A percentile compares a stretch with the other conserved stretches of the same genome.
phyloP scores from a whole-genome alignment of 2,329 filamentous ascomycete species.

The Moelleriella libera region DNA sequence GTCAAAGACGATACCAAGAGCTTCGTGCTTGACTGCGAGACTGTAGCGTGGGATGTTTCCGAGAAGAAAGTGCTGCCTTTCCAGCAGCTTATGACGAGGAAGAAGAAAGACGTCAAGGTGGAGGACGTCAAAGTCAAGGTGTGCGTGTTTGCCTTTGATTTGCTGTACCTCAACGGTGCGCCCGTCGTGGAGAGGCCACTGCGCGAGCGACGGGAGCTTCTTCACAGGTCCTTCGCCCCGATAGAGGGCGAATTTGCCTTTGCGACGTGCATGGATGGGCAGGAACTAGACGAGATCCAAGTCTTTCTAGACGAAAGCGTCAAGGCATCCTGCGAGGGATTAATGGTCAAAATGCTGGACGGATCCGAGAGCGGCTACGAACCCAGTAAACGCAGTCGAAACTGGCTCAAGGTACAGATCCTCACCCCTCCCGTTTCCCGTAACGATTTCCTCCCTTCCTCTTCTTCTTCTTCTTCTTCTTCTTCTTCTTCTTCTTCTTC shows the following conservation, averaged over 20 bases:
- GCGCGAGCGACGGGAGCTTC: slow-evolving; percentile 65
- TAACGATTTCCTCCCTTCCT: no score
- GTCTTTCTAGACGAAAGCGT: slow-evolving; percentile 85
- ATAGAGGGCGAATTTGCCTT: slow-evolving; percentile 86
- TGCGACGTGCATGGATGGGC: slow-evolving; percentile 74
- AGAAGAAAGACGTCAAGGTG: slow-evolving; percentile 90
- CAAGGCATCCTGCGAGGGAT: slow-evolving; percentile 87
- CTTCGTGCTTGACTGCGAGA: slow-evolving; percentile 97
- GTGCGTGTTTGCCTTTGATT: slow-evolving; percentile 91
- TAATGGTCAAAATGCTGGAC: slow-evolving; percentile 99
- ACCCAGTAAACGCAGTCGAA: slow-evolving; percentile 87
- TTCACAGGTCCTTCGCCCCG: slow-evolving; percentile 58
- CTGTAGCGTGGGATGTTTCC: slow-evolving; percentile 86
- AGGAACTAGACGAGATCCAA: slow-evolving; percentile 88
- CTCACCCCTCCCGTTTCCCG: not conserved
- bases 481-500: no score
- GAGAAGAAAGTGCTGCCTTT: slow-evolving; percentile 96
- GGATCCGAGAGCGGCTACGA: slow-evolving; percentile 88
- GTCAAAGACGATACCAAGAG: slow-evolving; percentile 81
- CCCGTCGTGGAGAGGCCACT: slow-evolving; percentile 78
- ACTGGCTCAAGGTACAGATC: slow-evolving; percentile 77
- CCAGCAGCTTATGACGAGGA: slow-evolving; percentile 95
- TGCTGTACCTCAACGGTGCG: slow-evolving; percentile 86
- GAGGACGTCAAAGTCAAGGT: slow-evolving; percentile 96
- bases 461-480: no score